Evolutionary conservation across 371 early-diverging fungal species (phyloP), one percentile per base, ranked within the genome.

Genomic region (Lichtheimia corymbifera): DNA sequence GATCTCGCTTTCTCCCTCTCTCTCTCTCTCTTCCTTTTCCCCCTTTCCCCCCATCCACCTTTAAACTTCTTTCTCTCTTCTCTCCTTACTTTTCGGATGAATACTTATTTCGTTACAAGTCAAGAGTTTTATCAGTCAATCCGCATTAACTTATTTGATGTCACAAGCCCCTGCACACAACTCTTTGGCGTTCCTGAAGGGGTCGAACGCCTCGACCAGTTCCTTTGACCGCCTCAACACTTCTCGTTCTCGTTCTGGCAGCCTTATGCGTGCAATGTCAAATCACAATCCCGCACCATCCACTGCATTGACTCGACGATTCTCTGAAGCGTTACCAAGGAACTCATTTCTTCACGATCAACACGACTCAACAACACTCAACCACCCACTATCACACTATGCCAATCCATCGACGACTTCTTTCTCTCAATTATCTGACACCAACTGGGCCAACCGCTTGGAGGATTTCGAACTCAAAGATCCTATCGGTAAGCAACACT

Each of bases 381-480:
- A 35, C 30, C 35, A 35, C 30, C 35, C 35, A 15, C 55, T 35
- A 9, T 28, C 15, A 17, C 15, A 30, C 18, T 35, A 41, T 41
- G 7, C 55, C 41, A 64, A 54, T 58, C 45, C 58, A 5, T 57
- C 64, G 6, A 47, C 53, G 3, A 20, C 59, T 1, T 64, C 64
- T 6, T 35, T 64, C 11, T 15, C 58, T 12, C 50, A 58, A 9
- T 5, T 58, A 40, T 41, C 64, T 2, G 64, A 64, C 5, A 42
- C 58, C 11, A 64, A 64, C 35, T 64, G 64, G 64, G 64, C 64
- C 7, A 53, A 55, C 6, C 56, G 57, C 17, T 40, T 50, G 13
- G 77, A 80, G 28, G 77, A 80, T 53, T 80, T 80, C 61, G 80
- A 77, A 51, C 63, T 80, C 28, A 68, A 75, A 58, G 49, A 53